These are phyloP conservation scores for Nothophaeocryptopus gaeumannii DNA, from an alignment of 2,329 filamentous ascomycete species.

Conservation along the genomic window DNA sequence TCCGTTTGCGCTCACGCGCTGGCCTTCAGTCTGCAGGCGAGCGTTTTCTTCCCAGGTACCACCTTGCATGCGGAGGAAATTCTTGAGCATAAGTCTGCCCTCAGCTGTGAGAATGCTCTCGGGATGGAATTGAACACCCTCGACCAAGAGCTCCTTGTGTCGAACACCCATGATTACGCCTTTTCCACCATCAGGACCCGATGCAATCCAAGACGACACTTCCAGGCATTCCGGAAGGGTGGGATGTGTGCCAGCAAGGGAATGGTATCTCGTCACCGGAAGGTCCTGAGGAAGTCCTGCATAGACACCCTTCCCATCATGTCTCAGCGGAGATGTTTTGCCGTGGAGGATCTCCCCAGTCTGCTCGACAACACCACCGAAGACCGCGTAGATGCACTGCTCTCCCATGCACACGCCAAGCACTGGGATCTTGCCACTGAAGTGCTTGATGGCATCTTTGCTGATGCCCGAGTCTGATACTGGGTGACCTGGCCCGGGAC, in stretches of 20 bases:
- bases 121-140: conserved; percentile 96
- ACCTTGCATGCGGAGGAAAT: conserved; percentile 82
- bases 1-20: conserved; percentile 36
- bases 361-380: conserved; percentile 84
- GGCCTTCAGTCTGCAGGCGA: conserved; percentile 43
- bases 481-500: conserved; percentile 91
- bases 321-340: conserved; percentile 86
- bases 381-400: conserved; percentile 95
- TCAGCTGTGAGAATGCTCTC: conserved; percentile 93
- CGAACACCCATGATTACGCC: conserved; percentile 95
- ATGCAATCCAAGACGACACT: conserved; percentile 83
- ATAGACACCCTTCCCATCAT: conserved; percentile 92
- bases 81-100: conserved; percentile 84
- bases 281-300: conserved; percentile 73
- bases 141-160: conserved; percentile 86
- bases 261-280: conserved; percentile 93
- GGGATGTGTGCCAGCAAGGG: conserved; percentile 83
- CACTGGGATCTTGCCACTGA: conserved; percentile 90
- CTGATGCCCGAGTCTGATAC: conserved; percentile 88
- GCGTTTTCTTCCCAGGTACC: conserved; percentile 89
- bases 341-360: conserved; percentile 96
- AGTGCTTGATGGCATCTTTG: conserved; percentile 84
- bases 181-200: conserved; percentile 69
- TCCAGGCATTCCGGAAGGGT: conserved; percentile 84
- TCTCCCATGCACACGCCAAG: conserved; percentile 99